Evolutionary conservation across 768 basidiomycete genomes (phyloP).

Genomic region (Cyclocybe cylindracea): DNA sequence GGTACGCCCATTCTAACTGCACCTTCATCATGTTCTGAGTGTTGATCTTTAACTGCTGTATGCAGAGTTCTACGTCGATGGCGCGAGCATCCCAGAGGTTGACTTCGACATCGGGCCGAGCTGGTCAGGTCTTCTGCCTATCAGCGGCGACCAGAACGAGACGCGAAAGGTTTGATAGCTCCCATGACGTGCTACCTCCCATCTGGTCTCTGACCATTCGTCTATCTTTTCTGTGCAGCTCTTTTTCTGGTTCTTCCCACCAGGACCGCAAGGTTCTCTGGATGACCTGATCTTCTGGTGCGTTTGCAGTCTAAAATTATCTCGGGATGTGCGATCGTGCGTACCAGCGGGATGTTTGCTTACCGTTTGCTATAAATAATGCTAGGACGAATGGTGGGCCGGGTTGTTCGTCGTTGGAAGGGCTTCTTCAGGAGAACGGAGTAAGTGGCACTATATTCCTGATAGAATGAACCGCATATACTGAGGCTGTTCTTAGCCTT

Average conservation of each 20-base stretch:
- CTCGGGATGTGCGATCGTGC: neutral
- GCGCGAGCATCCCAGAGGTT: slow-evolving; percentile 63
- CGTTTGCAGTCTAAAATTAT: slow-evolving; percentile 7
- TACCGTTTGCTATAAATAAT: neutral
- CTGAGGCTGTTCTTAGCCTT: slow-evolving; percentile 44
- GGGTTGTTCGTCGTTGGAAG: slow-evolving; percentile 75
- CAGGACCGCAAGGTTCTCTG: slow-evolving; percentile 67
- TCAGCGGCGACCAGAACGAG: slow-evolving; percentile 59
- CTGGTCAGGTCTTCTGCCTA: slow-evolving; percentile 75
- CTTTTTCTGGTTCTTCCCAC: slow-evolving; percentile 87
- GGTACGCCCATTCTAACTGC: slow-evolving; percentile 35
- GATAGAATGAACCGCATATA: neutral
- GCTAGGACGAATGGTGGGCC: slow-evolving; percentile 80
- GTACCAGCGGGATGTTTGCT: neutral
- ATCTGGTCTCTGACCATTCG: neutral
- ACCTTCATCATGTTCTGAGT: neutral
- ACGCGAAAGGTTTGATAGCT: slow-evolving; percentile 57
- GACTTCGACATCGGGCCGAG: slow-evolving; percentile 76
- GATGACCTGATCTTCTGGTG: slow-evolving; percentile 81
- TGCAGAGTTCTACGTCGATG: slow-evolving; percentile 72
- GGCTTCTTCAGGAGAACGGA: slow-evolving; percentile 74
- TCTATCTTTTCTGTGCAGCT: slow-evolving; percentile 40
- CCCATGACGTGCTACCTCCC: neutral
- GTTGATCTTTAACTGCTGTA: neutral
- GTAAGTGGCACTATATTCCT: slow-evolving; percentile 35